phyloP scores from a whole-genome alignment of 176 grass and related monocot species.

The Oryza rufipogon region DNA sequence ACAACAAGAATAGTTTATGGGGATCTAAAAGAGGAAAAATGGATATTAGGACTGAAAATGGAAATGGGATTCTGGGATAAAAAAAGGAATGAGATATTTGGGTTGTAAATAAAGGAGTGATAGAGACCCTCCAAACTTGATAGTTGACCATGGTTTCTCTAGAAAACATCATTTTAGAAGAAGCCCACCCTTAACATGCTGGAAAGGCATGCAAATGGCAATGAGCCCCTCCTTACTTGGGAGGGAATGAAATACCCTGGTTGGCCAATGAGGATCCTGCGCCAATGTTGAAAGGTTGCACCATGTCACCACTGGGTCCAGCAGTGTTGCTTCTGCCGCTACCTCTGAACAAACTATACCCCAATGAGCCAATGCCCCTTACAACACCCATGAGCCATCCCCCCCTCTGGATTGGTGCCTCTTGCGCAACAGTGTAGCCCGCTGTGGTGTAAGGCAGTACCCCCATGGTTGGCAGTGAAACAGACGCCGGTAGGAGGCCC shows the following conservation, averaged over 20 bases:
- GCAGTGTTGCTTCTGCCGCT: not conserved
- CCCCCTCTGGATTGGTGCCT: not conserved
- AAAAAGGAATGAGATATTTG: not conserved
- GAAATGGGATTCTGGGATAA: not conserved
- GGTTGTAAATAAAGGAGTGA: not conserved
- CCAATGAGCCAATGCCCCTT: not conserved
- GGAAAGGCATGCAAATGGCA: not conserved
- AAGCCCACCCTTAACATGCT: too few species aligned
- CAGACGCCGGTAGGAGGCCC: not conserved
- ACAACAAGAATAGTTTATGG: not conserved
- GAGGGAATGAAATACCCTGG: not conserved
- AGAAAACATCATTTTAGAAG: too few species aligned
- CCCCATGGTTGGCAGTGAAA: not conserved
- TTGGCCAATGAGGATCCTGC: not conserved
- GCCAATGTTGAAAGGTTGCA: not conserved
- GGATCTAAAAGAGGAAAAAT: not conserved
- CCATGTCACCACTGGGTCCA: not conserved
- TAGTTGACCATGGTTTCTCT: not conserved
- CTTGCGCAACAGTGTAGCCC: not conserved
- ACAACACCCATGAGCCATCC: slow-evolving; percentile 9
- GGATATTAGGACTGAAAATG: not conserved
- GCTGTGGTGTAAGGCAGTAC: not conserved
- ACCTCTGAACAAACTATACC: not conserved
- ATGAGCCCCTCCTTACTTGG: not conserved
- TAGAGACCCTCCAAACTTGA: not conserved